Evolutionary conservation across 768 basidiomycete genomes (phyloP).

Genomic region (Artomyces pyxidatus): DNA sequence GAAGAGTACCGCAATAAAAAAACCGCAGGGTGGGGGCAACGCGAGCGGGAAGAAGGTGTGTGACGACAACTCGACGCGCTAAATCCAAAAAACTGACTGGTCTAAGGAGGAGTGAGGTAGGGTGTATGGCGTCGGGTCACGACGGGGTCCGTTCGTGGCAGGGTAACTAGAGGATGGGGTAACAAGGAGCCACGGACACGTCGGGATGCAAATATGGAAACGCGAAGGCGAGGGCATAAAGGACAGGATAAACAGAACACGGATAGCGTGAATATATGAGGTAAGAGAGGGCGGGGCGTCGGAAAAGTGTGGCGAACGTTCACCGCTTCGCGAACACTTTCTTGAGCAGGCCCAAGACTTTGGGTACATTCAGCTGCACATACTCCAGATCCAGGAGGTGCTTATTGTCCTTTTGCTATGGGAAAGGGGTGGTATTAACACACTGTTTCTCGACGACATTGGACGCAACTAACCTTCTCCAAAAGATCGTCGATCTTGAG

Average conservation of each 20-base stretch:
- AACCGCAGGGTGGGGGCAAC: too few relatives aligned
- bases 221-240: background rate
- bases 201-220: conserved; percentile 9
- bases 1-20: too few relatives aligned
- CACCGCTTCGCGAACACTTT: conserved; percentile 89
- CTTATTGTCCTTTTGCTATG: conserved; percentile 98
- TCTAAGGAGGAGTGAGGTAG: too few relatives aligned
- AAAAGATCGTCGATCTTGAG: conserved; percentile 96
- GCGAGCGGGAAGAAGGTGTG: too few relatives aligned
- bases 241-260: conserved; percentile 3
- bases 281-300: conserved; percentile 1
- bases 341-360: conserved; percentile 85
- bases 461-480: conserved; percentile 67
- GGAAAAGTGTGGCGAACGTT: conserved; percentile 22
- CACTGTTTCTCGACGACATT: background rate
- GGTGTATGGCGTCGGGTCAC: too few relatives aligned
- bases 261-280: conserved; percentile 1
- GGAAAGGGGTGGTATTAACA: conserved; percentile 4
- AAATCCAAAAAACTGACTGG: too few relatives aligned
- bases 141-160: too few relatives aligned
- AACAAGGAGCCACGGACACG: conserved; percentile 2
- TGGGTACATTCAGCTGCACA: conserved; percentile 93
- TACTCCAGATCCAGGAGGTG: conserved; percentile 95
- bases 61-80: too few relatives aligned
- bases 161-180: too few relatives aligned